Percentiles rank a stretch among this genome's conserved stretches.
Conservation (phyloP, 441 rosid genomes). For the Gossypium gossypioides region DNA sequence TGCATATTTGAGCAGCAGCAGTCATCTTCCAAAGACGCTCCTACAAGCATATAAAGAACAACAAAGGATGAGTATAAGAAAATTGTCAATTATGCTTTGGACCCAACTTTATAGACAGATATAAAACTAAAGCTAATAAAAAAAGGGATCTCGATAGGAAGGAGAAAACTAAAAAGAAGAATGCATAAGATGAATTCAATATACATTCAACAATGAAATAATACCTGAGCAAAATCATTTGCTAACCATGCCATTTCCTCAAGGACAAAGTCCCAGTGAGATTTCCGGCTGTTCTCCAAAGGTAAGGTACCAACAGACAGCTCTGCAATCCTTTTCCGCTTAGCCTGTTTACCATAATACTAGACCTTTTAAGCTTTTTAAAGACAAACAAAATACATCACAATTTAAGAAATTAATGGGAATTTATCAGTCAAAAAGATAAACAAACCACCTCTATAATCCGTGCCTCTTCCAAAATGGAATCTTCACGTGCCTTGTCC, state of each 20-base stretch:
- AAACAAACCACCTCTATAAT: conserved; percentile 58
- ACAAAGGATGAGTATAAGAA: background rate
- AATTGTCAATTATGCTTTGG: background rate
- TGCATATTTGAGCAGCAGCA: conserved; percentile 88
- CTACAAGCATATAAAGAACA: conserved; percentile 31
- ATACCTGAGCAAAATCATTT: conserved; percentile 96
- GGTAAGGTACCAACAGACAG: conserved; percentile 51
- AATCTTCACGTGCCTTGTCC: conserved; percentile 67
- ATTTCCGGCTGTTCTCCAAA: conserved; percentile 41
- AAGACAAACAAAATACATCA: conserved; percentile 16
- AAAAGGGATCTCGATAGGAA: conserved; percentile 10
- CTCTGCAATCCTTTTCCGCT: conserved; percentile 75
- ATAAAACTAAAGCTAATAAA: conserved; percentile 6
- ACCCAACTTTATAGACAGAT: background rate
- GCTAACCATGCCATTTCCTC: conserved; percentile 99
- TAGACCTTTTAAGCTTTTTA: conserved; percentile 18
- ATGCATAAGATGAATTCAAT: conserved; percentile 4
- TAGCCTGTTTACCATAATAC: conserved; percentile 54
- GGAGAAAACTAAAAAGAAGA: background rate
- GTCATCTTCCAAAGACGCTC: conserved; percentile 99
- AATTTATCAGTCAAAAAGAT: conserved; percentile 15
- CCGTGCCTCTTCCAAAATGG: conserved; percentile 85
- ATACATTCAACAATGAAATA: conserved; percentile 11
- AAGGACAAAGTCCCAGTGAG: conserved; percentile 96
- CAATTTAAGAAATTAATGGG: conserved; percentile 13